A percentile compares a stretch with the other conserved stretches of the same genome.
Evolutionary conservation across 495 filamentous ascomycete species (phyloP).

Genomic region (Oidiodendron maius): DNA sequence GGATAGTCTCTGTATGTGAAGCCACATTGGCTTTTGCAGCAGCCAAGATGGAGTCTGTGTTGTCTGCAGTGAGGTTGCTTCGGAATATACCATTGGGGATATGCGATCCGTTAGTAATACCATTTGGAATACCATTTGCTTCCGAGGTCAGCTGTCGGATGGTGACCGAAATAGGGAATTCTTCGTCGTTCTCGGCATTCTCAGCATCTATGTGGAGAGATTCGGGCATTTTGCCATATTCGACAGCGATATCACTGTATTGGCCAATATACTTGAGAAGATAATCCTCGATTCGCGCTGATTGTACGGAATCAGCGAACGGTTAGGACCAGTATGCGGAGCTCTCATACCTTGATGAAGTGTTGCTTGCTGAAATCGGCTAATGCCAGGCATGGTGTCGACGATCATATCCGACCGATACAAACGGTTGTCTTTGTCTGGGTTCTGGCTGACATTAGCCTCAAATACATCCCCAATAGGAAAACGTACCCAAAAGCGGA

Average conservation of each 20-base stretch:
- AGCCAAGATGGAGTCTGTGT: conserved; percentile 44
- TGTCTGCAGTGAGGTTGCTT: conserved; percentile 43
- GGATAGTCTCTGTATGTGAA: conserved; percentile 25
- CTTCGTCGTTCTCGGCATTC: conserved; percentile 33
- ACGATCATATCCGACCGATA: conserved; percentile 43
- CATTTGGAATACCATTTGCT: conserved; percentile 29
- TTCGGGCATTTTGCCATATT: conserved; percentile 39
- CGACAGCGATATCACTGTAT: conserved; percentile 42
- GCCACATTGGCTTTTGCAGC: conserved; percentile 23
- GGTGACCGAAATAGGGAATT: conserved; percentile 46
- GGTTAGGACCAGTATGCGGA: neutral
- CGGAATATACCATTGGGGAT: conserved; percentile 39
- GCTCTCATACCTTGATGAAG: conserved; percentile 38
- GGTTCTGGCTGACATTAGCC: conserved; percentile 19
- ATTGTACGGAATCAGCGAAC: neutral
- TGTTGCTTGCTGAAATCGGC: conserved; percentile 47
- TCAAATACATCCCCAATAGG: neutral
- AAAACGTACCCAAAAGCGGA: conserved; percentile 27
- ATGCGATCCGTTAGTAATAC: conserved; percentile 27
- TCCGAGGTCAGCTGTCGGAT: conserved; percentile 38
- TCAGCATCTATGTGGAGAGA: conserved; percentile 35
- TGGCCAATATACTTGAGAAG: conserved; percentile 42
- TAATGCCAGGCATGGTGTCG: conserved; percentile 42
- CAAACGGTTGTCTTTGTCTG: conserved; percentile 41
- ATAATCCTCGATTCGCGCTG: conserved; percentile 46